Evolutionary conservation across 1,139 yeast genomes (phyloP).

Genomic region (Yamadazyma friedrichii): DNA sequence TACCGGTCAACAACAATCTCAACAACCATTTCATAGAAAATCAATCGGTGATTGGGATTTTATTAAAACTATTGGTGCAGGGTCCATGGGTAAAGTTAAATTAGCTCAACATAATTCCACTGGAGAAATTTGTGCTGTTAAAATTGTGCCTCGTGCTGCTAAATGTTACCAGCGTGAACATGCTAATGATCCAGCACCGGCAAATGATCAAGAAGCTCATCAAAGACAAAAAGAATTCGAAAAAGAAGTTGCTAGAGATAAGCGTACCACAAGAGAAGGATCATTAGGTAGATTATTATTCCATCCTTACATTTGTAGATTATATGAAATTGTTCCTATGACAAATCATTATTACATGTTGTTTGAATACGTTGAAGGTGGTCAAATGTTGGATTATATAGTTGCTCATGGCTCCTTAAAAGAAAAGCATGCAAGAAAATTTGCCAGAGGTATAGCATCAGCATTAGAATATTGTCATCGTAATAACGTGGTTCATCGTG

Average conservation of each 20-base stretch:
- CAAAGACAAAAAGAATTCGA: slow-evolving; percentile 74
- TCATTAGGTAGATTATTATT: slow-evolving; percentile 86
- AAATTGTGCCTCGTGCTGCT: slow-evolving; percentile 79
- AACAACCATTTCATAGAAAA: slow-evolving; percentile 70
- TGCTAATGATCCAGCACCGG: slow-evolving; percentile 64
- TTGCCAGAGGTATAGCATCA: slow-evolving; percentile 94
- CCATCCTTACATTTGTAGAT: slow-evolving; percentile 89
- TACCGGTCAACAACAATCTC: slow-evolving; percentile 9
- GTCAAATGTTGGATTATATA: slow-evolving; percentile 95
- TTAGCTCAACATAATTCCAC: slow-evolving; percentile 84
- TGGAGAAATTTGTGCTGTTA: slow-evolving; percentile 81
- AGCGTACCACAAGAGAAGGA: slow-evolving; percentile 91
- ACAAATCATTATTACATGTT: slow-evolving; percentile 96
- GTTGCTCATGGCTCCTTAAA: slow-evolving; percentile 94
- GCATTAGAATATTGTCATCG: slow-evolving; percentile 92
- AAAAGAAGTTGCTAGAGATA: slow-evolving; percentile 87
- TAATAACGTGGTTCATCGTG: slow-evolving; percentile 95
- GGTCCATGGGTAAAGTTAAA: slow-evolving; percentile 98
- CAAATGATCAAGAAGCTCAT: slow-evolving; percentile 53
- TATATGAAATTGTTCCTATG: slow-evolving; percentile 95
- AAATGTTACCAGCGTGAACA: slow-evolving; percentile 76
- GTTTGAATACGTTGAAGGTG: slow-evolving; percentile 96
- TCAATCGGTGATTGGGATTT: slow-evolving; percentile 98
- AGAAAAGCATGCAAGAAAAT: slow-evolving; percentile 91
- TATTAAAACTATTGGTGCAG: slow-evolving; percentile 93